These are phyloP conservation scores for Graphilbum fragrans DNA, from an alignment of 2,329 filamentous ascomycete species.

Conservation along the genomic window DNA sequence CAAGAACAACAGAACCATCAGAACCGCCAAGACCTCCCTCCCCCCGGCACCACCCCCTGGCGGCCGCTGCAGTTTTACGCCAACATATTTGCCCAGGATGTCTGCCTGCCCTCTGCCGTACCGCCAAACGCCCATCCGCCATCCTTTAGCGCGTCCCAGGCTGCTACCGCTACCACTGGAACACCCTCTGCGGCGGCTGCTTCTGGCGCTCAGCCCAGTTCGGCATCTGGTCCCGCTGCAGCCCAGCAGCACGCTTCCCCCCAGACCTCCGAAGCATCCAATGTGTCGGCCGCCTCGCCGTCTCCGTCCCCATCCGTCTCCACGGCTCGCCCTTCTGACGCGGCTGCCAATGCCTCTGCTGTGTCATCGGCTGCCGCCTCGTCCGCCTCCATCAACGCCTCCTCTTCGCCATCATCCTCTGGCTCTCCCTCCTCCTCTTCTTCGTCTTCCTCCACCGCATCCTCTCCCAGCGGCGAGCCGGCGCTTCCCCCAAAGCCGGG, in stretches of 20 bases:
- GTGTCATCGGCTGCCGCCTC: not conserved
- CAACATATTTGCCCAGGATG: conserved; percentile 1
- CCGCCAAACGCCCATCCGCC: too few relatives aligned
- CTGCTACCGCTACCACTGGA: not conserved
- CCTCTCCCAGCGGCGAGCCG: not conserved
- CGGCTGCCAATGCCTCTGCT: not conserved
- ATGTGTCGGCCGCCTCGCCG: not conserved
- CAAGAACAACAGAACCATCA: not conserved
- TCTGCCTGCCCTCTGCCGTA: not conserved
- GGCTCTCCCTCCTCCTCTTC: not conserved
- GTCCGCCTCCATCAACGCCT: not conserved
- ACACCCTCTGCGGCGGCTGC: not conserved
- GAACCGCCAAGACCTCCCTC: not conserved
- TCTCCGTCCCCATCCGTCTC: not conserved
- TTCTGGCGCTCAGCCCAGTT: too few relatives aligned
- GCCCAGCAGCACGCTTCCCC: too few relatives aligned
- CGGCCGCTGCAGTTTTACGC: not conserved
- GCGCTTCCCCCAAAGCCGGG: not conserved
- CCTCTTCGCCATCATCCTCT: conserved; percentile 1
- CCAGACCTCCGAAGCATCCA: not conserved
- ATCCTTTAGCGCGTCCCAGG: not conserved
- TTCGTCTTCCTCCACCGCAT: not conserved
- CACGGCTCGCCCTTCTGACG: not conserved
- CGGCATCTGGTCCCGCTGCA: too few relatives aligned
- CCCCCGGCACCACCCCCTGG: conserved; percentile 4